Base-by-base conservation (phyloP, 2,329 filamentous ascomycete species). In the Paraconiothyrium sp. region DNA sequence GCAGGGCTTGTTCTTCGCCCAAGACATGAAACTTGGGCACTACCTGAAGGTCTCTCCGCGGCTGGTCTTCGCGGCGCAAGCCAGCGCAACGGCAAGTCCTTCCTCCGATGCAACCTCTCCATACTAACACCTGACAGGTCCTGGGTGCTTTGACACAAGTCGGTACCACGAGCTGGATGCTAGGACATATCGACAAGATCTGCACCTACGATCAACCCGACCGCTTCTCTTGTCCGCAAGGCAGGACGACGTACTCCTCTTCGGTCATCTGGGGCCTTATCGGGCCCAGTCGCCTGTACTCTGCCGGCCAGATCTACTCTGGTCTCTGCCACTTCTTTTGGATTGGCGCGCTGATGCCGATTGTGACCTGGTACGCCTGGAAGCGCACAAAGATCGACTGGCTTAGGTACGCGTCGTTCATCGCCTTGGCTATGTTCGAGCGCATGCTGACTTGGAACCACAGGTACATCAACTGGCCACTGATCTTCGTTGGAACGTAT, bases 211-310 rank as follows among this genome's bases (percentile, higher is more conserved):
- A 90, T 50, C 92, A 92, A 20, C 86, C 94, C 74, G 94, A 93
- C 71, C 92, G 92, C 9, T 96, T 96, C 80, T 94, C 91, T 14
- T 97, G 93, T 68, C 93, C 93, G 14, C 90, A 95, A 58, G 92
- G 92, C 0, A 87, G 92, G 13, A 93, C 96, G 0, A 92, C 96
- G 78, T 97, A 96, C 83, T 95, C 95, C 77, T 92, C 92, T 54
- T 92, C 89, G 57, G 94, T 97, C 58, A 86, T 96, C 5, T 97
- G 93, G 93, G 93, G 93, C 48, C 91, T 96, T 5, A 91, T 96
- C 11, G 93, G 93, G 0, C 93, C 93, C 0, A 80, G 84, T 58
- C 54, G 54, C 10, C 30, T 56, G 8, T 56, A 47, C n/a, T 46
- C 54, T n/a, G n/a, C 41, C 20, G 54, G 54, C 7, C 43, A 46